Evolutionary conservation across 148 eudicot species (phyloP), one percentile per base, ranked within the genome.

Genomic region (Nepenthes gracilis): DNA sequence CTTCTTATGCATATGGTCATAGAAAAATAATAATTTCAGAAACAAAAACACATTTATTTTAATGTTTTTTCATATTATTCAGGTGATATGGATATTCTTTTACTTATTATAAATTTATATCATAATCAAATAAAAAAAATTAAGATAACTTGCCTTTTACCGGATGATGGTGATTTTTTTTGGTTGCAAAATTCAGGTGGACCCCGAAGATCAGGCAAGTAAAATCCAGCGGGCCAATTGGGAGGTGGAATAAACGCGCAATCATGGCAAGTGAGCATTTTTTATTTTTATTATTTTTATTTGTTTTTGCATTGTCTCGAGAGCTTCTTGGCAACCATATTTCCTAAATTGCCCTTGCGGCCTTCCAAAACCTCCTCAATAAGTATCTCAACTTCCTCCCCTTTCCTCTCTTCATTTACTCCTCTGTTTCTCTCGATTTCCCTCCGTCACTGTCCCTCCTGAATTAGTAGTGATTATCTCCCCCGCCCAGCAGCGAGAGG

Each of bases 371-470:
- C 23, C 23, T 60, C 74, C 70, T 74, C 93, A 74, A 72, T 84
- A 84, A 86, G 73, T 80, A 83, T 61, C 69, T 77, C 71, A 64
- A 71, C 67, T 70, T 23, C 23, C 23, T 74, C 80, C 74, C 50
- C 80, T 54, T 64, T 70, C 66, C 68, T 69, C 59, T 72, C 15
- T n/a, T 70, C 36, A 36, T 62, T 60, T 23, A 36, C 63, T 58
- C 59, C 53, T 49, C 13, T 57, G 15, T 52, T 52, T 23, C 6
- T 52, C 55, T 13, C 55, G 6, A 52, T 32, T 36, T 12, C 36
- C 68, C 35, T 5, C 4, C 51, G 61, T 12, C 54, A 35, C 58
- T 35, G 60, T 43, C 67, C 23, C 23, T 23, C 23, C 23, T 23
- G 23, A 23, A 23, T 23, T 23, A 23, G 23, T 23, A 23, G 23